Base-by-base conservation (phyloP, 345 rosid genomes). In the Eucalyptus pauciflora region DNA sequence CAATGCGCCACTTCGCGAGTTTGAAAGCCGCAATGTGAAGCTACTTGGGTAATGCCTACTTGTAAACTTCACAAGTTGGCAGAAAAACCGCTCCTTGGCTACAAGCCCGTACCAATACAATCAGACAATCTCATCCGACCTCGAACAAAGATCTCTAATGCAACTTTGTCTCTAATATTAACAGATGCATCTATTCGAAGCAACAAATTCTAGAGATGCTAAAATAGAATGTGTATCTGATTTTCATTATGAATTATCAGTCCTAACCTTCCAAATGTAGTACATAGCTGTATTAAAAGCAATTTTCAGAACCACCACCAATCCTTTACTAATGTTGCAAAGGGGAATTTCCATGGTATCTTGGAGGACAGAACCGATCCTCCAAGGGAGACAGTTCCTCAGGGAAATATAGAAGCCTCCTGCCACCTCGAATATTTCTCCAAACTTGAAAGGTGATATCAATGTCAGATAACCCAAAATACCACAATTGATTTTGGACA, bases 31-130 rank as follows among this genome's bases (percentile, higher is more conserved):
- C 48, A 11, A 24, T 20, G 2, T 0, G 9, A 41, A 76, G 85
- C 85, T 20, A 11, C 85, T 76, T 15, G 1, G 15, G 29, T 10
- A 41, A 76, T 76, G 29, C 27, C 11, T 20, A 20, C 85, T 76
- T 10, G 48, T 41, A 22, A 76, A 76, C 85, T 76, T 76, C 48
- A 76, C 85, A 76, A 41, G 29, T 22, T 17, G 85, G 85, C 85
- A 76, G 16, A 76, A 41, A 76, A 45, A 76, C 85, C 2, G 2
- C 85, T 76, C 5, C 83, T 20, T 41, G 5, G 83, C 83, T 10
- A 0, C 2, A 76, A 76, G 83, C 27, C 29, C 0, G 3, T 37
- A 20, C 27, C 16, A 1, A 41, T 24, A 41, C 1, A 41, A 20
- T 76, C 48, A 76, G 85, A 76, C 85, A 76, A 76, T 76, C 85